Base-by-base conservation (phyloP, 208 protist species). In the Acanthamoeba royreba region DNA sequence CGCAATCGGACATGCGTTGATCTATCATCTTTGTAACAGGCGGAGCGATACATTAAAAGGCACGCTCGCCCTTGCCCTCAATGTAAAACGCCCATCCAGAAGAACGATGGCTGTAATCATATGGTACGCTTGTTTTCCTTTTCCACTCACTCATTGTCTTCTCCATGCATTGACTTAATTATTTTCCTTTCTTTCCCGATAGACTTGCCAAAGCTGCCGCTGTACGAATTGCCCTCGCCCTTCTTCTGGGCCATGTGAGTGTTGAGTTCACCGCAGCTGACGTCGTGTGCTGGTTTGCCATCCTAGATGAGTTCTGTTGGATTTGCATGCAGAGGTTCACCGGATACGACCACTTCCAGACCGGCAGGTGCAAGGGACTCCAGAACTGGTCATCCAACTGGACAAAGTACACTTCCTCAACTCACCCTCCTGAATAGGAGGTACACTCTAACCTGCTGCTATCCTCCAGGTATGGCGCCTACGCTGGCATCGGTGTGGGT, bases 51-150 rank as follows among this genome's bases (percentile, higher is more conserved):
- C 22, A 72, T 91, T 4, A 63, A n/a, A 25, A 91, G 49, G 61
- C 52, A 72, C 19, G 85, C 85, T 0, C 33, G 85, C 31, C 85
- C 85, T 4, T 91, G 85, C 31, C 85, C 85, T 19, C 19, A 72
- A 40, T 91, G 85, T 31, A 91, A 72, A 46, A 91, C 61, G 85
- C 85, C 85, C 85, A 91, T 91, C 25, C 55, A 91, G n/a, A 91
- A 91, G 85, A 91, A 40, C 28, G 61, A 91, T 4, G 85, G 85
- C 2, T 91, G 85, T 38, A 91, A 91, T 28, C 85, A 91, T 40
- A 91, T 91, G 25, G 28, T 33, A 81, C 63, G 35, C 49, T n/a
- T 58, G 15, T 58, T 22, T 58, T 22, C 22, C 49, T 58, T 22
- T 58, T 22, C 22, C 49, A n/a, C 49, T 58, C 49, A n/a, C 49